Evolutionary conservation across 2,329 filamentous ascomycete genomes (phyloP), one percentile per base, ranked within the genome.

Genomic region (Davidsoniella virescens): DNA sequence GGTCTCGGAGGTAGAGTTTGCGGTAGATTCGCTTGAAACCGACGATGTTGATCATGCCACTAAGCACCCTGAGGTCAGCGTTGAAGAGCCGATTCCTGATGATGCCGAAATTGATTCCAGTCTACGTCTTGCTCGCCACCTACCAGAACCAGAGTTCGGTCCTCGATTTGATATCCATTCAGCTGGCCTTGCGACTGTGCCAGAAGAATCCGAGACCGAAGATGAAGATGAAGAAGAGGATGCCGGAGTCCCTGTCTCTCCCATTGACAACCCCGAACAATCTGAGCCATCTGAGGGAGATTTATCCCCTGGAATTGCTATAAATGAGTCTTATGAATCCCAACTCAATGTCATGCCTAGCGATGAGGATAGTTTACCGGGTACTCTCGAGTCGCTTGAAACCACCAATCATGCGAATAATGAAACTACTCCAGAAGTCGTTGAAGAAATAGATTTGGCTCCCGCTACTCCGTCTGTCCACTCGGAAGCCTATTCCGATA

Each of bases 201-300:
- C 33, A 7, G 52, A 53, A 44, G 52, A 53, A 23, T 45, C 40
- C 3, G 51, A 52, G 20, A 26, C 42, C 41, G 41, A 49, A 40
- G 26, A 49, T 12, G 45, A 49, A 39, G 45, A 48, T 38, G 26
- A 44, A 25, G 18, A 23, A 25, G 18, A 42, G n/a, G 51, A 49
- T 46, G 37, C 37, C n/a, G 26, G 41, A 39, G 46, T 33, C 8
- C 20, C 26, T 39, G 36, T 33, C 17, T 17, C 17, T 23, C 5
- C 44, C 17, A 25, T 20, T 17, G 29, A 39, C 29, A 20, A 23
- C 17, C 8, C n/a, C 4, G 10, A n/a, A 4, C 12, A 26, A 18
- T 42, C 3, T 40, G 4, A 2, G n/a, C 43, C 10, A 4, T 20
- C 26, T 14, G 14, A 5, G 5, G 16, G 4, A n/a, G 18, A 23